These are phyloP conservation scores for Pythium scleroteichum DNA, from an alignment of 352 stramenopile genomes.

Conservation along the genomic window DNA sequence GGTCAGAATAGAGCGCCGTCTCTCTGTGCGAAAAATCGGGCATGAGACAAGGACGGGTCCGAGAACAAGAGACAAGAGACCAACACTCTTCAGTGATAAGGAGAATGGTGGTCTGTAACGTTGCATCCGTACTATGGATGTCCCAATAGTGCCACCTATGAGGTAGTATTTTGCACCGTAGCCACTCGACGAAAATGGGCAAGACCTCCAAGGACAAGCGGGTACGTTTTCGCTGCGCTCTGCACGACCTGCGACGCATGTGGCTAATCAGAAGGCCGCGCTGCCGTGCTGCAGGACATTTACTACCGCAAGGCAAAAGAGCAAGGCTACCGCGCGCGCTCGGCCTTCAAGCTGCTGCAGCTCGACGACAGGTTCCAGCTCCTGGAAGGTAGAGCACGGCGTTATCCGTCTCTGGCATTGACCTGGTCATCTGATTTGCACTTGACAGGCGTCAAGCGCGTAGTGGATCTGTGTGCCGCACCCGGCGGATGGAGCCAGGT, in stretches of 20 bases:
- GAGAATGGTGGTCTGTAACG: background rate
- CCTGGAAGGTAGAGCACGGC: slow-evolving; percentile 51
- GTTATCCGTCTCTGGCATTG: background rate
- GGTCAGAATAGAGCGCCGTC: slow-evolving; percentile 17
- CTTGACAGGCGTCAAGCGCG: slow-evolving; percentile 58
- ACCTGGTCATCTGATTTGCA: background rate
- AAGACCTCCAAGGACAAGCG: slow-evolving; percentile 92
- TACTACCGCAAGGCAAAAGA: slow-evolving; percentile 94
- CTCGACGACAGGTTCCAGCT: slow-evolving; percentile 98
- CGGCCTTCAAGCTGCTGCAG: slow-evolving; percentile 99
- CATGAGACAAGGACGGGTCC: slow-evolving; percentile 4
- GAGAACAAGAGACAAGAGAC: slow-evolving; percentile 9
- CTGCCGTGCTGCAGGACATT: slow-evolving; percentile 91
- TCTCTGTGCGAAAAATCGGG: background rate
- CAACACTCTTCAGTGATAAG: slow-evolving; percentile 1
- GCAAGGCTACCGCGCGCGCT: slow-evolving; percentile 95
- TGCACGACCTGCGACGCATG: too few species aligned
- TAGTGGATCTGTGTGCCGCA: slow-evolving; percentile 83
- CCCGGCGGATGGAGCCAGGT: slow-evolving; percentile 88
- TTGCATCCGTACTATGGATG: slow-evolving; percentile 1
- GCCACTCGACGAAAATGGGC: slow-evolving; percentile 52
- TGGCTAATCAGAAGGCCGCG: too few species aligned
- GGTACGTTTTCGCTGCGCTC: too few species aligned
- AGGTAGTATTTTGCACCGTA: background rate
- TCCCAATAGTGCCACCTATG: slow-evolving; percentile 14